Percentiles rank a stretch among this genome's conserved stretches.
These are phyloP conservation scores for Kwoniella bestiolae DNA, from an alignment of 768 basidiomycete species.

Conservation along the genomic window DNA sequence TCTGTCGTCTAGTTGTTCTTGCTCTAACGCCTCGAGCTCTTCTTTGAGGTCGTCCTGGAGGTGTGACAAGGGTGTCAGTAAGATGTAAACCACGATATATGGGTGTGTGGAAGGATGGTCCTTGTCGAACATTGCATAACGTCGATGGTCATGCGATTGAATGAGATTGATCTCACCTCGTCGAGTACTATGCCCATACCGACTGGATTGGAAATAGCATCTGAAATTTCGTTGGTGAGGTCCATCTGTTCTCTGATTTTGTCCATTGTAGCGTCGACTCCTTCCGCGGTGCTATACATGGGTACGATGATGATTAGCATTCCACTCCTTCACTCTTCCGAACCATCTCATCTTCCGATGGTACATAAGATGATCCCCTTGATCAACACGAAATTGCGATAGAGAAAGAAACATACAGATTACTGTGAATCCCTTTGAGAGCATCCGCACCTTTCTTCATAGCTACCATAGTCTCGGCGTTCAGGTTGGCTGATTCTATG, in stretches of 20 bases:
- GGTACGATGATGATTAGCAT: too few relatives aligned
- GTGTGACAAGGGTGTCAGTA: conserved; percentile 9
- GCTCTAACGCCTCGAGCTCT: conserved; percentile 84
- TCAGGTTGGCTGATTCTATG: conserved; percentile 94
- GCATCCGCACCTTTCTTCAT: conserved; percentile 96
- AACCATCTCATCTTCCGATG: too few relatives aligned
- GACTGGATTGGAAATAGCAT: conserved; percentile 76
- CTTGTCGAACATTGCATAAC: too few relatives aligned
- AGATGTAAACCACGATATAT: too few relatives aligned
- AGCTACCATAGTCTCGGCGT: conserved; percentile 93
- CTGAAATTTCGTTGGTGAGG: conserved; percentile 87
- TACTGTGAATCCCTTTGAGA: conserved; percentile 84
- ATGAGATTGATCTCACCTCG: conserved; percentile 63
- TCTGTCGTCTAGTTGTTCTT: conserved; percentile 82
- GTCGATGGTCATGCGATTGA: too few relatives aligned
- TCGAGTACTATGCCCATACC: conserved; percentile 67
- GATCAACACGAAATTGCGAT: too few relatives aligned
- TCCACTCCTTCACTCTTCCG: too few relatives aligned
- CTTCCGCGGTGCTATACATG: conserved; percentile 83
- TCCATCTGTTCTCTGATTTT: conserved; percentile 87
- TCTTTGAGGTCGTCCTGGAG: conserved; percentile 73
- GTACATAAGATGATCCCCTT: neutral
- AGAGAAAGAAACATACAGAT: conserved; percentile 70
- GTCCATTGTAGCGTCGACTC: conserved; percentile 88
- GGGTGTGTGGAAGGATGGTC: too few relatives aligned